A percentile compares a stretch with the other conserved stretches of the same genome.
These are phyloP conservation scores for Paracoccidioides brasiliensis DNA, from an alignment of 2,329 filamentous ascomycete genomes.

Conservation along the genomic window DNA sequence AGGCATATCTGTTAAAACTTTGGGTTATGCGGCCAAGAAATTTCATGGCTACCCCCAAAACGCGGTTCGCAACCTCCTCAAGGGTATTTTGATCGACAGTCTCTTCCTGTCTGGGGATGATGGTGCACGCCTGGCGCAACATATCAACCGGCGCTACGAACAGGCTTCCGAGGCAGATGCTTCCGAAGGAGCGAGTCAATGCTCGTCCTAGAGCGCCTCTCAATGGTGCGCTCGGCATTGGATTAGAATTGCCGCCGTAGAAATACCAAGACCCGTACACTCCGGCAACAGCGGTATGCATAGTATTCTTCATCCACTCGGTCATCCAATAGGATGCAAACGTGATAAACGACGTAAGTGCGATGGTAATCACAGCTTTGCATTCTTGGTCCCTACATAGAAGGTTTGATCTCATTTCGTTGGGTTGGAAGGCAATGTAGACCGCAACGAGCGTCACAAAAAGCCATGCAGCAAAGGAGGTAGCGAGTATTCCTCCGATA, in stretches of 20 bases:
- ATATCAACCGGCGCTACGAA: constrained; percentile 79
- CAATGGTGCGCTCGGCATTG: constrained; percentile 65
- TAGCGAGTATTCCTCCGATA: constrained; percentile 64
- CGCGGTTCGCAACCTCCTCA: constrained; percentile 54
- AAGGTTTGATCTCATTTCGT: constrained; percentile 34
- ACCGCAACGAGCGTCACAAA: constrained; percentile 74
- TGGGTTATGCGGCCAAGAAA: constrained; percentile 74
- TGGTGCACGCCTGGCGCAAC: constrained; percentile 65
- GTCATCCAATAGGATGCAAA: constrained; percentile 92
- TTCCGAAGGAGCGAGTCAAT: constrained; percentile 84
- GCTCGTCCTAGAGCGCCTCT: constrained; percentile 70
- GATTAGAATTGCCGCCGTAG: constrained; percentile 44
- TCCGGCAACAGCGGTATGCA: constrained; percentile 75
- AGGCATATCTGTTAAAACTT: constrained; percentile 86
- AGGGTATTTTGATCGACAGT: constrained; percentile 56
- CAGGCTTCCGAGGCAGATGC: constrained; percentile 74
- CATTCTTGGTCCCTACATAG: constrained; percentile 50
- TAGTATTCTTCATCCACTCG: constrained; percentile 86
- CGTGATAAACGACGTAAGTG: constrained; percentile 71
- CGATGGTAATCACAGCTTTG: constrained; percentile 64
- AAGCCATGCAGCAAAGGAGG: constrained; percentile 73
- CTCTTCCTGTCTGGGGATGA: constrained; percentile 52
- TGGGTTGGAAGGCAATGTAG: constrained; percentile 69
- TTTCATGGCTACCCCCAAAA: constrained; percentile 62
- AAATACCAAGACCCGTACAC: constrained; percentile 95